A percentile compares a stretch with the other conserved stretches of the same genome.
phyloP scores from a whole-genome alignment of 179 eudicot species.

The Amaranthus tricolor region DNA sequence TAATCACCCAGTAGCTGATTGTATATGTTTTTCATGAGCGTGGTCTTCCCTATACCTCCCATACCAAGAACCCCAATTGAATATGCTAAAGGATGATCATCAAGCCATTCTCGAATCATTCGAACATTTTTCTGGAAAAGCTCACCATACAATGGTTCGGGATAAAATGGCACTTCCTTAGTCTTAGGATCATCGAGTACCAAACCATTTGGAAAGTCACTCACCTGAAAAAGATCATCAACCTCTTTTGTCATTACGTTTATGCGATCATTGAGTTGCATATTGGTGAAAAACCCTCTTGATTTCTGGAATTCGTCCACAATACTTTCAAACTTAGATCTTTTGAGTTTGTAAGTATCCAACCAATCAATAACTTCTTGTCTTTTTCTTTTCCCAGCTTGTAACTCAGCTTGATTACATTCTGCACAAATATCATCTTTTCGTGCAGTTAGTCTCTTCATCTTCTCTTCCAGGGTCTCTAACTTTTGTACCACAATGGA shows the following conservation, averaged over 20 bases:
- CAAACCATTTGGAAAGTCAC: neutral
- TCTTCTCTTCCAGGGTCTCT: no score
- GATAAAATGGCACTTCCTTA: neutral
- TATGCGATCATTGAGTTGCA: neutral
- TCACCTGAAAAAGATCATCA: neutral
- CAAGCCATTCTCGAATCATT: neutral
- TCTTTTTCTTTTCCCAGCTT: neutral
- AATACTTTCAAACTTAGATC: neutral
- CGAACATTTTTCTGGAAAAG: neutral
- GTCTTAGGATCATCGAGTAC: conserved; percentile 1
- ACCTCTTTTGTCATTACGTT: conserved; percentile 7
- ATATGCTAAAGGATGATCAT: neutral
- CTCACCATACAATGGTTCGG: neutral
- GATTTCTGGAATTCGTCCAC: neutral
- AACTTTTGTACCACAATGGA: no score
- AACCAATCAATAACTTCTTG: conserved; percentile 11
- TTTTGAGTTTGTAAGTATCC: neutral
- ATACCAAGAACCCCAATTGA: conserved; percentile 10
- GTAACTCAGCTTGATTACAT: neutral
- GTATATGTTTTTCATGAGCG: neutral
- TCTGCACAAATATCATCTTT: neutral
- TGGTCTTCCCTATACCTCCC: conserved; percentile 21
- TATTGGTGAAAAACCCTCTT: no score
- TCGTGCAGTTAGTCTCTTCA: neutral
- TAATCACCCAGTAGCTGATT: neutral